Base-by-base conservation (phyloP, 768 basidiomycete genomes). In the Boletales sp. region DNA sequence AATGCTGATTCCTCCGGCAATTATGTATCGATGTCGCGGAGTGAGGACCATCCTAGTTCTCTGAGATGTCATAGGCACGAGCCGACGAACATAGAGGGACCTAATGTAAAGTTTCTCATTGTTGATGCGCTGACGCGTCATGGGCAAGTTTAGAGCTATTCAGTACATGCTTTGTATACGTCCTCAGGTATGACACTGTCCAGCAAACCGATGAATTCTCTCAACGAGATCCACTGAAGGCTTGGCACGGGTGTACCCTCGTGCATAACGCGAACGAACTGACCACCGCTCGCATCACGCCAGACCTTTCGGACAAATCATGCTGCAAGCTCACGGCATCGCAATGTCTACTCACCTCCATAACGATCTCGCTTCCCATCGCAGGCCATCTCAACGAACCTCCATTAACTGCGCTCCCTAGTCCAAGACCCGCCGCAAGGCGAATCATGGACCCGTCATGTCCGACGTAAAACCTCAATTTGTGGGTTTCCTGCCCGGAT, bases 381-480 rank as follows among this genome's bases (percentile, higher is more conserved):
- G 77, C 74, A 0, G 77, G 77, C 77, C 77, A 79, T 32, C 74
- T 69, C 45, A 76, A 51, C 2, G 59, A 57, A 13, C 52, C 57
- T 8, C 53, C 53, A 21, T 63, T 63, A 8, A 50, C 51, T 17
- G 48, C 39, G 21, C 2, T 60, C 14, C 72, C 73, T 17, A 77
- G 58, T 4, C 77, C 75, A 3, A 78, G 67, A 8, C 70, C 71
- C 7, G 65, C 60, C 30, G 68, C 70, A 3, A 72, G 71, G 30
- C 71, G 62, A 36, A 72, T 70, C 70, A 79, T 74, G 10, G 73
- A 68, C 8, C 79, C 77, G 47, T 79, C 24, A 78, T n/a, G 49
- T 5, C 75, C 78, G 6, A 78, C 70, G 40, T 75, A 73, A 51
- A 77, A 68, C 36, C 65, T 64, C 17, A 75, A 43, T 46, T 72